Evolutionary conservation across 2,329 filamentous ascomycete species (phyloP).

Genomic region (Dothiorella sarmentorum): DNA sequence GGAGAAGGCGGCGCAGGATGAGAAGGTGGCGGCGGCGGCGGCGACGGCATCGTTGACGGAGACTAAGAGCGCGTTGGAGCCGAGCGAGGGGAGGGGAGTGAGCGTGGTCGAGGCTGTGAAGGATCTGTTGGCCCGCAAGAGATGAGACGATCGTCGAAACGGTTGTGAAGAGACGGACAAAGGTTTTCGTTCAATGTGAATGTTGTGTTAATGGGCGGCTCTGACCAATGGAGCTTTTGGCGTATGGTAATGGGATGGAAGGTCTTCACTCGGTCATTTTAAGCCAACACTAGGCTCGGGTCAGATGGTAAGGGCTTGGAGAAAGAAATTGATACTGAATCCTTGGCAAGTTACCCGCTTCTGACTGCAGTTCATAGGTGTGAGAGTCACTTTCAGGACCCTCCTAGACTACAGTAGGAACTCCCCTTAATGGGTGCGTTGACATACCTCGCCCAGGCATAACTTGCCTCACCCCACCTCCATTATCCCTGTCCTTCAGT

Average conservation of each 20-base stretch:
- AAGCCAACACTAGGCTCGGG: background rate
- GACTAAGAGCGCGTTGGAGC: slow-evolving; percentile 2
- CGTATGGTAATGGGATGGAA: slow-evolving; percentile 1
- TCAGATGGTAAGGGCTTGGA: background rate
- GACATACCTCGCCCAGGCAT: too few species aligned
- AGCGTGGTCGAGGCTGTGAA: slow-evolving; percentile 4
- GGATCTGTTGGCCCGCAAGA: background rate
- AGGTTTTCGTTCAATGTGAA: background rate
- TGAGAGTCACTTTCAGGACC: too few species aligned
- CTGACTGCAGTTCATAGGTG: too few species aligned
- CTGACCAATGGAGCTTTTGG: background rate
- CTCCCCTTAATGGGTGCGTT: too few species aligned
- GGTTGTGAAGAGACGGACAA: background rate
- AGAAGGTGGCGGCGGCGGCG: background rate
- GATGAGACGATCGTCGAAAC: background rate
- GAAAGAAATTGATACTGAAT: too few species aligned
- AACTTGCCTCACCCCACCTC: too few species aligned
- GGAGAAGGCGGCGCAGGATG: slow-evolving; percentile 19
- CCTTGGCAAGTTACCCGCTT: too few species aligned
- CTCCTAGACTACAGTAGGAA: too few species aligned
- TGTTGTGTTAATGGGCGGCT: background rate
- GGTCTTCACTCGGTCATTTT: slow-evolving; percentile 7
- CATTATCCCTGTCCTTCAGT: too few species aligned
- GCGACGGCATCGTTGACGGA: background rate
- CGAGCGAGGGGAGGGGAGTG: background rate